phyloP scores from a whole-genome alignment of 495 filamentous ascomycete species.

The Xanthoparmelia taractica region DNA sequence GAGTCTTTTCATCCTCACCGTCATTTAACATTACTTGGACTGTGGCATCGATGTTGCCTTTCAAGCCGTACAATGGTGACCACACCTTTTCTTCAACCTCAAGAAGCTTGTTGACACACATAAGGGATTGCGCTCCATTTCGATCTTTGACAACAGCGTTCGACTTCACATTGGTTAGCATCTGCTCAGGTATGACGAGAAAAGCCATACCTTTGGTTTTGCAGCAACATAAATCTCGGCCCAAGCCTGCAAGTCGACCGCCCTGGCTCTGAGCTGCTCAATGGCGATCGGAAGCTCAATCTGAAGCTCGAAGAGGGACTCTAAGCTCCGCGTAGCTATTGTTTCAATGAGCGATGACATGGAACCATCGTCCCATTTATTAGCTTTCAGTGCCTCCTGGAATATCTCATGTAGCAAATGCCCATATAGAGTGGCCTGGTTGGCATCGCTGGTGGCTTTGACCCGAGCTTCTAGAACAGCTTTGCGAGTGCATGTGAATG shows the following conservation, averaged over 20 bases:
- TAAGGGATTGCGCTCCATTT: slow-evolving; percentile 59
- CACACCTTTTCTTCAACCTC: slow-evolving; percentile 96
- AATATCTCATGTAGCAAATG: slow-evolving; percentile 90
- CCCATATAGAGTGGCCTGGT: slow-evolving; percentile 74
- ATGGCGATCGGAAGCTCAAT: slow-evolving; percentile 63
- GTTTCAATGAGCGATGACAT: slow-evolving; percentile 55
- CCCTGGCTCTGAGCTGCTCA: slow-evolving; percentile 69
- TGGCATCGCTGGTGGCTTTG: slow-evolving; percentile 74
- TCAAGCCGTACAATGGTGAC: slow-evolving; percentile 94
- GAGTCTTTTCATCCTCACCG: slow-evolving; percentile 48
- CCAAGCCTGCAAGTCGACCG: slow-evolving; percentile 72
- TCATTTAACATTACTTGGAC: slow-evolving; percentile 82
- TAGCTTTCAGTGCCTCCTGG: slow-evolving; percentile 77
- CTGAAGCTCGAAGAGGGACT: slow-evolving; percentile 77
- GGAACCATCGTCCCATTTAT: slow-evolving; percentile 67
- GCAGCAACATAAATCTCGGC: slow-evolving; percentile 68
- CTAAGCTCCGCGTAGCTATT: slow-evolving; percentile 63
- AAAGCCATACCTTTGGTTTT: slow-evolving; percentile 54
- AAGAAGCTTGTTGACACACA: slow-evolving; percentile 86
- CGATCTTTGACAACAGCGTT: slow-evolving; percentile 71
- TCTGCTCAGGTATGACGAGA: neutral
- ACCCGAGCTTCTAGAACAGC: slow-evolving; percentile 90
- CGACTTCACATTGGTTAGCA: slow-evolving; percentile 37
- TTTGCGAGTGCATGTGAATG: slow-evolving; percentile 77
- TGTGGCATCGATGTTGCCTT: slow-evolving; percentile 98